phyloP scores from a whole-genome alignment of 164 flowering plant species.

The Vitis rupestris region DNA sequence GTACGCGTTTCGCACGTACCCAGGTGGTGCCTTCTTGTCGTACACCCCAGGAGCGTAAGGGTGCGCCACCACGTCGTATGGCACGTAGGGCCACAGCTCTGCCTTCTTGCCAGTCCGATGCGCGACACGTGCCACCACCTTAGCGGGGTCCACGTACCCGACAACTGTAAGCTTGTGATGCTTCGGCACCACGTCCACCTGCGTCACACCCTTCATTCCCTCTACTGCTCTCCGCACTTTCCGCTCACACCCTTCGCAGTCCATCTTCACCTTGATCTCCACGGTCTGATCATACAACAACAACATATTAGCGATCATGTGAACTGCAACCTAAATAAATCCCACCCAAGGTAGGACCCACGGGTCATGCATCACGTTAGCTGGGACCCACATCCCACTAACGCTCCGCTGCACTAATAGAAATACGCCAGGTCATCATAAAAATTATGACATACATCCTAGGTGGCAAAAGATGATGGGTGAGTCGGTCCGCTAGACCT shows the following conservation, averaged over 20 bases:
- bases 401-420: too few relatives aligned
- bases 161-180: constrained; percentile 73
- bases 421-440: too few relatives aligned
- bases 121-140: constrained; percentile 64
- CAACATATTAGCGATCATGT: too few relatives aligned
- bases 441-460: too few relatives aligned
- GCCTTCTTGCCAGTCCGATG: constrained; percentile 84
- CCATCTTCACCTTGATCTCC: constrained; percentile 81
- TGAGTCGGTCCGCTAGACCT: too few relatives aligned
- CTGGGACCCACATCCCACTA: too few relatives aligned
- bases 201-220: constrained; percentile 82
- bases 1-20: constrained; percentile 61
- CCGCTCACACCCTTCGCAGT: constrained; percentile 94
- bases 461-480: too few relatives aligned
- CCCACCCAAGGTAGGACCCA: too few relatives aligned
- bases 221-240: constrained; percentile 63
- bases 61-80: constrained; percentile 76
- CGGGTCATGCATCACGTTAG: too few relatives aligned
- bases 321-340: too few relatives aligned
- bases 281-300: constrained; percentile 60
- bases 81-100: constrained; percentile 94
- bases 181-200: constrained; percentile 61
- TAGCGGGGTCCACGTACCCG: constrained; percentile 78
- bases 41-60: constrained; percentile 88
- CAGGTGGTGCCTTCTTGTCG: constrained; percentile 89